Conservation (phyloP, 306 rosid species). For the Vigna hirtella region DNA sequence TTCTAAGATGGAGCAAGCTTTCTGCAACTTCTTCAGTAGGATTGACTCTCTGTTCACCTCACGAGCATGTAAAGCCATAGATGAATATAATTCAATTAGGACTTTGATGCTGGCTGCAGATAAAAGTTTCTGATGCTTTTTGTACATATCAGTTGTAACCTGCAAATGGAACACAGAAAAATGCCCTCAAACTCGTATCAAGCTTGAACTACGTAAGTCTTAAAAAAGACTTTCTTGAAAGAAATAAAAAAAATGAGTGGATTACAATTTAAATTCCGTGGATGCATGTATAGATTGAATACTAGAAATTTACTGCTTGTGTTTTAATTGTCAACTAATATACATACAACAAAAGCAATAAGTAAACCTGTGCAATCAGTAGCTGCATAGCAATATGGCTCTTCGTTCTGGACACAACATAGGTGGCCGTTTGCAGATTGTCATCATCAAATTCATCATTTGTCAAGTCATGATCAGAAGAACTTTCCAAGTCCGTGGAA, state of each 20-base stretch:
- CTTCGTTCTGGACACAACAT: constrained; percentile 82
- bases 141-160: constrained; percentile 78
- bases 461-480: constrained; percentile 72
- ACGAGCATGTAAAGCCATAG: constrained; percentile 79
- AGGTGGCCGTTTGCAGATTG: constrained; percentile 81
- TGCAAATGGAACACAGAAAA: constrained; percentile 44
- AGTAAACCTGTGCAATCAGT: constrained; percentile 82
- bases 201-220: neutral
- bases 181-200: constrained; percentile 18
- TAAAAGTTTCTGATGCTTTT: constrained; percentile 60
- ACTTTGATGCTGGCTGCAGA: constrained; percentile 63
- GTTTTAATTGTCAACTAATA: constrained; percentile 16
- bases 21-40: constrained; percentile 81
- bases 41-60: constrained; percentile 67
- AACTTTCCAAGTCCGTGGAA: constrained; percentile 58
- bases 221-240: neutral
- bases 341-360: constrained; percentile 40
- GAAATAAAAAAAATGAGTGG: neutral
- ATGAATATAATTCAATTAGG: constrained; percentile 73
- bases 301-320: constrained; percentile 1
- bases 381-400: constrained; percentile 91
- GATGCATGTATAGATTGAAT: constrained; percentile 30
- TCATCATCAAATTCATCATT: constrained; percentile 85
- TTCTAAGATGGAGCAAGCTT: constrained; percentile 88
- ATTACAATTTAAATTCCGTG: neutral